Evolutionary conservation across 1,139 yeast genomes (phyloP).

Genomic region (Dujonia santamariae): DNA sequence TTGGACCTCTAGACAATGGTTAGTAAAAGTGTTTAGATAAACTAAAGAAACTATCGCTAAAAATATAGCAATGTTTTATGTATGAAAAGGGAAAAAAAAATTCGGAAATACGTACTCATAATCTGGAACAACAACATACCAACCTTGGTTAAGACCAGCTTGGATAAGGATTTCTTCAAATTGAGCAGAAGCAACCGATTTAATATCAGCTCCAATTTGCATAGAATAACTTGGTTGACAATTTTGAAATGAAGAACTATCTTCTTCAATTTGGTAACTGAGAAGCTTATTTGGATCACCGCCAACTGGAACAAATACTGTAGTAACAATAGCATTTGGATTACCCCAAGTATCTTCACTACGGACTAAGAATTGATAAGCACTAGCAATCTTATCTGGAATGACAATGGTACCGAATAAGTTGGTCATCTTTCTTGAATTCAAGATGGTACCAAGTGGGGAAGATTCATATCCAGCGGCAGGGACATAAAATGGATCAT

Average conservation of each 20-base stretch:
- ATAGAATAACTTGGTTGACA: slow-evolving; percentile 21
- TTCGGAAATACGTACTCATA: too few species aligned
- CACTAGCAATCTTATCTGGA: slow-evolving; percentile 7
- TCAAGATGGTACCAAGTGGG: slow-evolving; percentile 9
- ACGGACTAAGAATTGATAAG: slow-evolving; percentile 9
- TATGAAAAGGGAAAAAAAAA: too few species aligned
- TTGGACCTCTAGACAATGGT: too few species aligned
- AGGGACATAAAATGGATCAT: slow-evolving; percentile 9
- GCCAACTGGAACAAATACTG: slow-evolving; percentile 17
- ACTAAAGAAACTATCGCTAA: too few species aligned
- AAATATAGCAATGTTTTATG: too few species aligned
- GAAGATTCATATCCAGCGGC: slow-evolving; percentile 8
- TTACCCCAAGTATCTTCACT: slow-evolving; percentile 12
- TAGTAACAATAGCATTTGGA: slow-evolving; percentile 18
- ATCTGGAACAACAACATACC: slow-evolving; percentile 34
- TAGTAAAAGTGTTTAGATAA: too few species aligned
- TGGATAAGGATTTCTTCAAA: slow-evolving; percentile 27
- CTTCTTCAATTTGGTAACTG: slow-evolving; percentile 19
- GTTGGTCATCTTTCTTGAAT: slow-evolving; percentile 1
- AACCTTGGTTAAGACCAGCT: slow-evolving; percentile 27
- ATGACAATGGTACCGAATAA: slow-evolving; percentile 1
- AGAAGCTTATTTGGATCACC: slow-evolving; percentile 17
- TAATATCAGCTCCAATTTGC: slow-evolving; percentile 11
- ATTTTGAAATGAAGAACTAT: slow-evolving; percentile 14
- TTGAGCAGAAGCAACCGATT: slow-evolving; percentile 12